phyloP scores from a whole-genome alignment of 2,329 filamentous ascomycete genomes.

The Colletotrichum endophyticum region DNA sequence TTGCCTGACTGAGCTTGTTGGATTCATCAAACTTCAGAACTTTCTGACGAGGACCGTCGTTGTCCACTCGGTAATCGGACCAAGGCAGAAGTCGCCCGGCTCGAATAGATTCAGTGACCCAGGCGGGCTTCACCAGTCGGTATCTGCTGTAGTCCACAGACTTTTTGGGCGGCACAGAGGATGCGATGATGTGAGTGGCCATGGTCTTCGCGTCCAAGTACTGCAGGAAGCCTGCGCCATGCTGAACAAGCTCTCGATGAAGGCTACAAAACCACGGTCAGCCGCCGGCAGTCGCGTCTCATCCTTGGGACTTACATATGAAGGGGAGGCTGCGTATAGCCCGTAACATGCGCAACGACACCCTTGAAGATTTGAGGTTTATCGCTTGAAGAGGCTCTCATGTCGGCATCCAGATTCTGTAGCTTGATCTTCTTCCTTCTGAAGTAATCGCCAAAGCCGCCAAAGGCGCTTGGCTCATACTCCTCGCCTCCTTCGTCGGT shows the following conservation, averaged over 20 bases:
- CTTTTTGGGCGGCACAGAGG: conserved; percentile 90
- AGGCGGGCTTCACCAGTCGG: conserved; percentile 91
- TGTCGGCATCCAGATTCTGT: conserved; percentile 87
- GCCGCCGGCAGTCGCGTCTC: not conserved
- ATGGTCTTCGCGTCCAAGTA: conserved; percentile 94
- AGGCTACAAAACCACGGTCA: conserved; percentile 49
- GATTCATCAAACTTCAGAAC: conserved; percentile 70
- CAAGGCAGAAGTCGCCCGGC: conserved; percentile 85
- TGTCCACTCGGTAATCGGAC: conserved; percentile 81
- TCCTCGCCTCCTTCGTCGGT: conserved; percentile 83
- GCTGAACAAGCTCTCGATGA: conserved; percentile 83
- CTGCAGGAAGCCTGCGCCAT: conserved; percentile 95
- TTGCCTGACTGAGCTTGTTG: conserved; percentile 70
- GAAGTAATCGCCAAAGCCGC: conserved; percentile 91
- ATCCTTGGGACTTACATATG: conserved; percentile 61
- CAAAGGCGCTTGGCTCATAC: conserved; percentile 85
- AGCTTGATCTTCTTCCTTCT: conserved; percentile 96
- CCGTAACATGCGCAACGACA: conserved; percentile 89
- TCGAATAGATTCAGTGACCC: conserved; percentile 88
- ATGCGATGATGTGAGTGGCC: conserved; percentile 95
- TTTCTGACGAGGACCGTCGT: conserved; percentile 80
- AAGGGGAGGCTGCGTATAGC: conserved; percentile 93
- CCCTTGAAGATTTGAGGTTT: conserved; percentile 90
- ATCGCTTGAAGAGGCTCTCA: conserved; percentile 70
- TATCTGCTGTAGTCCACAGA: conserved; percentile 86